Conservation (phyloP, 2,329 filamentous ascomycete genomes). For the Fusarium kyushuense region DNA sequence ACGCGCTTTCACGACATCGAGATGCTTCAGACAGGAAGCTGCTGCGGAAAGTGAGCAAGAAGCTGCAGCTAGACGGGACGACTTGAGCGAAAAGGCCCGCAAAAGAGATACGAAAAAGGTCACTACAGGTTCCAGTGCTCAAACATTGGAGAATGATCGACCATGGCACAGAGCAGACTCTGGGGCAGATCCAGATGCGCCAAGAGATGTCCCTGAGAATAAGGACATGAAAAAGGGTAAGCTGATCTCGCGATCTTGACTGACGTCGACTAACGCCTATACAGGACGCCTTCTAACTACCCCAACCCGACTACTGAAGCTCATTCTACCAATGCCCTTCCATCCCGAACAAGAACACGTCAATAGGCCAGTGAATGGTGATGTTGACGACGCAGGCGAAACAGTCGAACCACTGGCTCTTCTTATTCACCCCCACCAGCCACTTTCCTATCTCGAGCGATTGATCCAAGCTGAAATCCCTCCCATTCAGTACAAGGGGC, state of each 20-base stretch:
- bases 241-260: neutral
- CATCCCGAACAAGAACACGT: constrained; percentile 55
- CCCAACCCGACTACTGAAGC: constrained; percentile 81
- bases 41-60: neutral
- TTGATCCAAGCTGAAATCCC: constrained; percentile 90
- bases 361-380: constrained; percentile 56
- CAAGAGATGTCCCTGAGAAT: constrained; percentile 33
- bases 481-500: constrained; percentile 71
- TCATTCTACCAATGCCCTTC: constrained; percentile 77
- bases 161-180: constrained; percentile 45
- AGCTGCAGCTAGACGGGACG: constrained; percentile 8
- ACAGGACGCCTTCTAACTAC: constrained; percentile 82
- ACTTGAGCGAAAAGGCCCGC: constrained; percentile 39
- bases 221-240: constrained; percentile 43
- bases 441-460: constrained; percentile 88
- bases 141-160: constrained; percentile 45
- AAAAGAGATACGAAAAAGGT: constrained; percentile 41
- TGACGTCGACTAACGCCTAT: neutral
- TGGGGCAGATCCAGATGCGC: constrained; percentile 24
- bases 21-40: constrained; percentile 26
- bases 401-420: constrained; percentile 84
- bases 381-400: constrained; percentile 50
- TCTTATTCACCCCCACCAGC: constrained; percentile 89
- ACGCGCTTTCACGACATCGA: constrained; percentile 43
- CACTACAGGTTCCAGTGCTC: constrained; percentile 44